Percentiles rank a stretch among this genome's conserved stretches.
Conservation (phyloP, 495 filamentous ascomycete species). For the Aspergillus incahuasiensis region DNA sequence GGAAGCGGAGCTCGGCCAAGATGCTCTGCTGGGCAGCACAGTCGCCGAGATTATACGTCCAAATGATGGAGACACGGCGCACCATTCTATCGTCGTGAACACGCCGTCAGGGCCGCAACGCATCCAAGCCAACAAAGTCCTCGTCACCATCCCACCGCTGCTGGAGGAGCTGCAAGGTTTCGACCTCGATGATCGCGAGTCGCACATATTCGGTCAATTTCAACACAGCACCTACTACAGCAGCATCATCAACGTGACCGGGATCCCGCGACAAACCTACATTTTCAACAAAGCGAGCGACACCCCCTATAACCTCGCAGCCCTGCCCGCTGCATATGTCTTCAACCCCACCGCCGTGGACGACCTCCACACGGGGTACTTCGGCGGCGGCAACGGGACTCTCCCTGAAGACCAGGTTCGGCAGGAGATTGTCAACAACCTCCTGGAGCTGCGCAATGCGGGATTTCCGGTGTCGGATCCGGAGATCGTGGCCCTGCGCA, state of each 20-base stretch:
- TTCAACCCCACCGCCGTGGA: constrained; percentile 17
- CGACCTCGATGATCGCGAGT: constrained; percentile 33
- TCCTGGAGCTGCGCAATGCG: constrained; percentile 14
- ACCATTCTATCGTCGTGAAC: constrained; percentile 21
- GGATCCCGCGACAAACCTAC: not conserved
- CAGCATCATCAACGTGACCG: too few species aligned
- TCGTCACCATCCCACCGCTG: constrained; percentile 34
- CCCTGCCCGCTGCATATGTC: constrained; percentile 21
- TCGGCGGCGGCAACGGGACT: not conserved
- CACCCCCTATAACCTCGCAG: constrained; percentile 23
- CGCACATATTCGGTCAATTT: constrained; percentile 35
- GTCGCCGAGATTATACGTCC: constrained; percentile 21
- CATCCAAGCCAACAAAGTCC: constrained; percentile 39
- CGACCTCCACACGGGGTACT: constrained; percentile 12
- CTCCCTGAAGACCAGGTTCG: constrained; percentile 16
- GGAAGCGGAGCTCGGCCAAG: not conserved
- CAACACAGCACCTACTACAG: constrained; percentile 13
- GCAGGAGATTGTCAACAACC: constrained; percentile 7
- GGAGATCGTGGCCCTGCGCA: constrained; percentile 20
- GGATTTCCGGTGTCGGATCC: constrained; percentile 14
- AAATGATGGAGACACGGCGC: constrained; percentile 22
- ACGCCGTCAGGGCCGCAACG: constrained; percentile 35
- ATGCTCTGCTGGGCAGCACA: constrained; percentile 16
- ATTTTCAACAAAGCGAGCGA: constrained; percentile 26
- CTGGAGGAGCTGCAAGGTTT: constrained; percentile 29